Conservation (phyloP, 2,329 filamentous ascomycete genomes). For the Decorospora gaudefroyi region DNA sequence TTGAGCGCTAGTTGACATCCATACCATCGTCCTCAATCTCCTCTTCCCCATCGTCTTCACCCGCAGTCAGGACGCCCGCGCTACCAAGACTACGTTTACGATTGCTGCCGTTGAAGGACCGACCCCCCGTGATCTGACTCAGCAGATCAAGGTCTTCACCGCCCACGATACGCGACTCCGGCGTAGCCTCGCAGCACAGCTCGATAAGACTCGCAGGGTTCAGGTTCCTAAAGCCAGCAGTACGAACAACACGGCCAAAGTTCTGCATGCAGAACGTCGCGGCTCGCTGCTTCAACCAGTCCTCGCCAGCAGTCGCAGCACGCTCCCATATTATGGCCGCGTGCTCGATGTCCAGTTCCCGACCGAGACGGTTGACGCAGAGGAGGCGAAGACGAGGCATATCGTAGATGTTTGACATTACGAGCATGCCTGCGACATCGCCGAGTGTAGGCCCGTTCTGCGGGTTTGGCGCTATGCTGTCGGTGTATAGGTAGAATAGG, state of each 20-base stretch:
- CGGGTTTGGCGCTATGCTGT: slow-evolving; percentile 68
- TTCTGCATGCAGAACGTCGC: slow-evolving; percentile 88
- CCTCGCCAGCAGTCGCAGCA: slow-evolving; percentile 84
- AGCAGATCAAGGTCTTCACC: slow-evolving; percentile 78
- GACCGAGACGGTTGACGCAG: slow-evolving; percentile 85
- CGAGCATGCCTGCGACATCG: slow-evolving; percentile 89
- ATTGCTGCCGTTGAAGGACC: slow-evolving; percentile 45
- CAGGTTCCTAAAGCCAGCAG: slow-evolving; percentile 80
- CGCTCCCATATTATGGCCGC: slow-evolving; percentile 97
- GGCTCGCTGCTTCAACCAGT: slow-evolving; percentile 88
- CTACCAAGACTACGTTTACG: slow-evolving; percentile 52
- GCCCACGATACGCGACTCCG: slow-evolving; percentile 85
- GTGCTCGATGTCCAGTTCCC: slow-evolving; percentile 91
- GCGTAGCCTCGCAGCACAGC: slow-evolving; percentile 89
- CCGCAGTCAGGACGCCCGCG: slow-evolving; percentile 46
- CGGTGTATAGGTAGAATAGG: slow-evolving; percentile 94
- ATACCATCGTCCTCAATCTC: slow-evolving; percentile 52
- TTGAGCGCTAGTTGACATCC: slow-evolving; percentile 43
- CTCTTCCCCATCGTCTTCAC: slow-evolving; percentile 50
- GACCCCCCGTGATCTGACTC: slow-evolving; percentile 54
- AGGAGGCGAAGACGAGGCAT: slow-evolving; percentile 90
- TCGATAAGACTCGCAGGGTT: slow-evolving; percentile 82
- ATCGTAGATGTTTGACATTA: slow-evolving; percentile 98
- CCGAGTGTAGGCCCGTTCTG: slow-evolving; percentile 64
- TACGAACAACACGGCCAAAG: slow-evolving; percentile 93